Evolutionary conservation across 495 filamentous ascomycete genomes (phyloP).

Genomic region (Annulohypoxylon moriforme): DNA sequence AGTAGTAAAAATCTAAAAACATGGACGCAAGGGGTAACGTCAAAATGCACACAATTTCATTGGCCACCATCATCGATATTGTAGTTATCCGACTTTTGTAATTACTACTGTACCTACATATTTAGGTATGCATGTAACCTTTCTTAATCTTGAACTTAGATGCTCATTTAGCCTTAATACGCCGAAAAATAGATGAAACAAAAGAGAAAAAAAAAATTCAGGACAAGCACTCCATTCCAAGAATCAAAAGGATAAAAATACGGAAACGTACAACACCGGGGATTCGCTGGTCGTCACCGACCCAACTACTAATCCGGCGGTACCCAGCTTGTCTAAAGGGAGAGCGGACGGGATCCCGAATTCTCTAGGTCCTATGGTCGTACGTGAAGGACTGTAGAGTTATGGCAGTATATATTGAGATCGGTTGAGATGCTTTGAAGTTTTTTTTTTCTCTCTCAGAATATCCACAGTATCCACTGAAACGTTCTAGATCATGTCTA

Average conservation of each 20-base stretch:
- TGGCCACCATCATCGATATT: constrained; percentile 1
- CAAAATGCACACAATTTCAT: constrained; percentile 17
- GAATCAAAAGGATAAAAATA: constrained; percentile 17
- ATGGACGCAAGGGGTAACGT: constrained; percentile 29
- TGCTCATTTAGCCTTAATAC: too few species aligned
- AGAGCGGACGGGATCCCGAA: constrained; percentile 63
- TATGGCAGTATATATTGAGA: background rate
- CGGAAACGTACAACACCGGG: constrained; percentile 55
- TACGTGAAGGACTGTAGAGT: constrained; percentile 39
- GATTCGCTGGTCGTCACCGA: constrained; percentile 62
- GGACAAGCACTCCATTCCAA: background rate
- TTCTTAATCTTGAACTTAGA: background rate
- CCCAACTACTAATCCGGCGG: constrained; percentile 58
- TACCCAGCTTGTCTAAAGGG: constrained; percentile 55
- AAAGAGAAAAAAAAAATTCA: background rate
- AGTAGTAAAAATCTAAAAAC: background rate
- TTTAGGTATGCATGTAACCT: background rate
- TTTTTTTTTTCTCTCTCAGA: background rate
- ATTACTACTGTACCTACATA: background rate
- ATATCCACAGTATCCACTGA: background rate
- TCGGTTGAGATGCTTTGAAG: background rate
- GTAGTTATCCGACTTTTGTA: background rate
- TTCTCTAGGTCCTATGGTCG: constrained; percentile 59
- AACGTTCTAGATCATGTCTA: background rate
- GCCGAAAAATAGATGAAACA: too few species aligned